phyloP scores from a whole-genome alignment of 2,329 filamentous ascomycete species.

The Zymoseptoria passerinii region DNA sequence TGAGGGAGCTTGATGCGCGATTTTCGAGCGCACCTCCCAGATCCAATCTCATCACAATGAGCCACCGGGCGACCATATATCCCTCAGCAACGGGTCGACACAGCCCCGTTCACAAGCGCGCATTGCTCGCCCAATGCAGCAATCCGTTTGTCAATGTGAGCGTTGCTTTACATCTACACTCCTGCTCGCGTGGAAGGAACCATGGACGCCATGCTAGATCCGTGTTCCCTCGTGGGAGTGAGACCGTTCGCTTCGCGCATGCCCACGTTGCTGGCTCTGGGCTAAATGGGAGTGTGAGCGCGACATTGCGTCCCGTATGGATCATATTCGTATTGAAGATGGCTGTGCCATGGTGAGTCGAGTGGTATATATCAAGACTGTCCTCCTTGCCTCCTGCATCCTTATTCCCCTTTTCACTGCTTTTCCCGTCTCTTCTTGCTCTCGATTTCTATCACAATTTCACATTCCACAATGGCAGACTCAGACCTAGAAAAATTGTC shows the following conservation, averaged over 20 bases:
- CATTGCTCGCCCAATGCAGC: neutral
- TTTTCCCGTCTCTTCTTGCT: neutral
- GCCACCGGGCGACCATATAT: neutral
- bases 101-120: neutral
- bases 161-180: neutral
- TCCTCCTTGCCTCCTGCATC: neutral
- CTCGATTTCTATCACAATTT: neutral
- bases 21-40: neutral
- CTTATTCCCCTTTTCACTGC: neutral
- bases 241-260: neutral
- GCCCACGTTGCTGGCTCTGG: neutral
- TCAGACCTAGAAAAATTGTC: neutral
- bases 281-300: neutral
- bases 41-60: neutral
- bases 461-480: neutral
- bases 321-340: neutral
- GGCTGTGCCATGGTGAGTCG: neutral
- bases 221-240: neutral
- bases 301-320: neutral
- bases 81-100: neutral
- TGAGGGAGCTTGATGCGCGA: neutral
- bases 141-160: neutral
- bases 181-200: neutral
- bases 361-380: neutral
- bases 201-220: neutral